A percentile compares a stretch with the other conserved stretches of the same genome.
phyloP scores from a whole-genome alignment of 2,329 filamentous ascomycete genomes.

The Metarhizium guizhouense region DNA sequence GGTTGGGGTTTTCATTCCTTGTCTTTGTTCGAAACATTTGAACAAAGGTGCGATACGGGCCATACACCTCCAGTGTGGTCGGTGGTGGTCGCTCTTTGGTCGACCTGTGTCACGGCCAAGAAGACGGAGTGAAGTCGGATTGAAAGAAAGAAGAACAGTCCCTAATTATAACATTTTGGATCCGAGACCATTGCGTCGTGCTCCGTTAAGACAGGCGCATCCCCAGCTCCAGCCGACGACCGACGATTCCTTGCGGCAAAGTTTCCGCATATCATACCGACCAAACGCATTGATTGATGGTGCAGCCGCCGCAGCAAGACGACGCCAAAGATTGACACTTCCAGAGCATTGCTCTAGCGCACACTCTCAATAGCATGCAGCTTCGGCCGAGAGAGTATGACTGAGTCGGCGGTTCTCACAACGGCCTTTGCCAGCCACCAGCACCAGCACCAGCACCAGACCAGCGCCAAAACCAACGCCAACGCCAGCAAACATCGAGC shows the following conservation, averaged over 20 bases:
- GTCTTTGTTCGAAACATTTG: no score
- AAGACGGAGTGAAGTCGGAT: no score
- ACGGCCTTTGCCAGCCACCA: slow-evolving; percentile 7
- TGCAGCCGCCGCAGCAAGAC: no score
- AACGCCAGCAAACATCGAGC: not conserved
- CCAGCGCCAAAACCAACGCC: slow-evolving; percentile 1
- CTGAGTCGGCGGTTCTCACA: slow-evolving; percentile 18
- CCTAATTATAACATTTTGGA: not conserved
- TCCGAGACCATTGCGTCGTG: not conserved
- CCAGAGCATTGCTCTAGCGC: not conserved
- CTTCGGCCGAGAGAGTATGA: slow-evolving; percentile 12
- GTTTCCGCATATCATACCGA: no score
- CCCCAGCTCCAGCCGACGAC: not conserved
- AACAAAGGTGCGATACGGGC: no score
- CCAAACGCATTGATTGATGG: no score
- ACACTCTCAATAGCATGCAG: not conserved
- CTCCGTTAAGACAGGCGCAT: not conserved
- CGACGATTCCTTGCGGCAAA: no score
- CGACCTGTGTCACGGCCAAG: no score
- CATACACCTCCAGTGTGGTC: no score
- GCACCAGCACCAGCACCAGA: slow-evolving; percentile 2
- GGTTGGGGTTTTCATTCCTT: no score
- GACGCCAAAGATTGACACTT: no score
- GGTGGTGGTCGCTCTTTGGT: no score
- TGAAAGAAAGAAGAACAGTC: not conserved